Conservation (phyloP, 768 basidiomycete species). For the Termitomyces sp. region DNA sequence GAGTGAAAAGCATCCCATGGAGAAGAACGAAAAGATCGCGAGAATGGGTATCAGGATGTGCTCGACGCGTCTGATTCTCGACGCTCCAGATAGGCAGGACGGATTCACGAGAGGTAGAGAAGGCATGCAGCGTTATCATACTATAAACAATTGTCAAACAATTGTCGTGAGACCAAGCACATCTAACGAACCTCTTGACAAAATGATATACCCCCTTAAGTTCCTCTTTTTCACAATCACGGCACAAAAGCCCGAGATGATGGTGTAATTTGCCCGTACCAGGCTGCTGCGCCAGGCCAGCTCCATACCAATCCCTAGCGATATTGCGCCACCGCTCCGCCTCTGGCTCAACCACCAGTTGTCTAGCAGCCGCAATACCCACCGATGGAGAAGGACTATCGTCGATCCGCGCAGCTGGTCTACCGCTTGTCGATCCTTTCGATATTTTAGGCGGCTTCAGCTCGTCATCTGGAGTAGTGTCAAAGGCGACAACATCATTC, state of each 20-base stretch:
- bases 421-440: slow-evolving; percentile 37
- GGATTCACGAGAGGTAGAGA: slow-evolving; percentile 83
- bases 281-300: slow-evolving; percentile 82
- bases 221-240: slow-evolving; percentile 80
- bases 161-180: slow-evolving; percentile 1
- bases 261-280: slow-evolving; percentile 95
- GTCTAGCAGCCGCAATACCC: slow-evolving; percentile 74
- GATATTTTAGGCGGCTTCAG: slow-evolving; percentile 4
- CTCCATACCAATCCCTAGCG: slow-evolving; percentile 90
- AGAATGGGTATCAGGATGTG: slow-evolving; percentile 62
- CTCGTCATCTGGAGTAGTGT: slow-evolving; percentile 11
- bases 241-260: slow-evolving; percentile 82
- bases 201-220: slow-evolving; percentile 89
- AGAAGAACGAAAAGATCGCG: slow-evolving; percentile 85
- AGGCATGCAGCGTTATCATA: slow-evolving; percentile 88
- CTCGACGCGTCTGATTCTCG: slow-evolving; percentile 64
- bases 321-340: slow-evolving; percentile 88
- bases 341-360: slow-evolving; percentile 85
- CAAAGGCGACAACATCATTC: slow-evolving; percentile 33
- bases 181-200: slow-evolving; percentile 70
- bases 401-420: slow-evolving; percentile 50
- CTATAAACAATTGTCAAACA: slow-evolving; percentile 34
- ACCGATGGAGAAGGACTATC: slow-evolving; percentile 72
- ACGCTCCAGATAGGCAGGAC: slow-evolving; percentile 85
- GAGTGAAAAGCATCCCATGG: slow-evolving; percentile 97